Evolutionary conservation across 2,329 filamentous ascomycete genomes (phyloP), one percentile per base, ranked within the genome.

Genomic region (Penicillium italicum): DNA sequence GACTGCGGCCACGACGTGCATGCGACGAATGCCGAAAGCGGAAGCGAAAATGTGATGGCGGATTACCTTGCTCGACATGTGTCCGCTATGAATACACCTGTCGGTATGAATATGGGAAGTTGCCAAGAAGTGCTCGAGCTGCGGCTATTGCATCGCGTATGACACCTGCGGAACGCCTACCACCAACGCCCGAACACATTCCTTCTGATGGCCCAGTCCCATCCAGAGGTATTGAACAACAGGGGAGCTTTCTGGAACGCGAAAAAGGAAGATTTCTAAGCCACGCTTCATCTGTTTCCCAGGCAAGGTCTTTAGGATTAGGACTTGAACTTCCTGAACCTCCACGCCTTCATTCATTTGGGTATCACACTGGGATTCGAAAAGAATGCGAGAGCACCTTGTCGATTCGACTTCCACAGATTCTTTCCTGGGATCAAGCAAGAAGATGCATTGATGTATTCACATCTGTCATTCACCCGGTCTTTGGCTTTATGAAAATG

Each of bases 321-420:
- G 63, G 67, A 37, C 48, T 75, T 36, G 66, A 69, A 43, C 63
- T 71, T 9, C 42, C 61, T 1, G 67, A 67, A 10, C 70, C 70
- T n/a, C 72, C 71, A 6, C 64, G 69, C 22, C 54, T 75, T 16
- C 73, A 75, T 52, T 72, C 71, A 1, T 75, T 72, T 58, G 73
- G 63, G 14, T 74, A 71, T 57, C 72, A 75, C 52, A 50, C 65
- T 10, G 70, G 71, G 0, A 61, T 66, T 20, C 61, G 73, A 24
- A 55, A 58, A 18, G 72, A 74, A 40, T 57, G 62, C n/a, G 59
- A 62, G 6, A 59, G 56, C 46, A 40, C 49, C 0, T 66, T 61
- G 12, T 62, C 61, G 28, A 60, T 56, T 18, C 56, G 60, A 33
- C 47, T 74, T 24, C 57, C 58, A 6, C 49, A 56, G 7, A 53